Base-by-base conservation (phyloP, 2,329 filamentous ascomycete genomes). In the Boeremia exigua region DNA sequence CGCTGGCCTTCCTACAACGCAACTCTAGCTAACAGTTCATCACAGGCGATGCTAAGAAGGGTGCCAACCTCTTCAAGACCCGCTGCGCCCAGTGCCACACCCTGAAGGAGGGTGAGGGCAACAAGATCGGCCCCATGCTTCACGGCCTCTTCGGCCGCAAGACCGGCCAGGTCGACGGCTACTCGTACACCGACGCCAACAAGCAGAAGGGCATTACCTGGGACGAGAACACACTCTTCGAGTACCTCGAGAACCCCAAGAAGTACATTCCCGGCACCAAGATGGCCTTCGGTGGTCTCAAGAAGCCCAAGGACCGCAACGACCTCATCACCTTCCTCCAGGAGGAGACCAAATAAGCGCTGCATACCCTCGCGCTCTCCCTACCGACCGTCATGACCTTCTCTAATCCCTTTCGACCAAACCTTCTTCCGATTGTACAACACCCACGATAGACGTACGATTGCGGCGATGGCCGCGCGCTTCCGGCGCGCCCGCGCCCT, bases 171-270 rank as follows among this genome's bases (percentile, higher is more conserved):
- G 91, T 96, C 71, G 89, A 92, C 42, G 94, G 95, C 68, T 99
- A 90, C 88, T 84, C 92, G 77, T 99, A 98, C 88, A 96, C 95
- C 81, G 95, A 99, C 77, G 95, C 94, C 86, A 99, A 99, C 91
- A 98, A 98, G 90, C 83, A 89, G 77, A 96, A 96, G 85, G 93
- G 89, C 74, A 87, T 99, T 72, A 85, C 81, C 73, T 99, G 95
- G 95, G 82, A 92, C 70, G 88, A 96, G 77, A 79, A 87, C 66
- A 90, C 91, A 80, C 86, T 99, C 73, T 98, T 96, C 82, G 86
- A 88, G 69, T 99, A 99, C 88, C 93, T 99, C 75, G 95, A 99
- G 88, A 98, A 98, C 90, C 95, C 95, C 83, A 99, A 99, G 90
- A 98, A 98, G 87, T 99, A 93, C 88, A 97, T 99, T 67, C 95